These are phyloP conservation scores for Wickerhamiella spandovensis DNA, from an alignment of 805 yeast species.

Conservation along the genomic window DNA sequence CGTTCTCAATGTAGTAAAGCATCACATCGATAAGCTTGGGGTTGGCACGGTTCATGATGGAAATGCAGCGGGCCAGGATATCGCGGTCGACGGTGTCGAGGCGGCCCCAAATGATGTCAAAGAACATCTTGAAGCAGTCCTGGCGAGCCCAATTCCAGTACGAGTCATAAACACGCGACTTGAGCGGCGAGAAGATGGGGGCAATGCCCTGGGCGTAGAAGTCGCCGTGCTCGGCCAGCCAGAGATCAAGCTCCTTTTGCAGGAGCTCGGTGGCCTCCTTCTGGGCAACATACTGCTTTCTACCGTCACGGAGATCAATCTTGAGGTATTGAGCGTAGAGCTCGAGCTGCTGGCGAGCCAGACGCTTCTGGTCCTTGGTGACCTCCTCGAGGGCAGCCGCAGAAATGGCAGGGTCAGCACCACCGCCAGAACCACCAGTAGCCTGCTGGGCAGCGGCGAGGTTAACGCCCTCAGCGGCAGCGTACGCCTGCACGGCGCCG, in stretches of 20 bases:
- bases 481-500: slow-evolving; percentile 68
- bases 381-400: slow-evolving; percentile 86
- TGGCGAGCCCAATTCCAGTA: slow-evolving; percentile 99
- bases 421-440: slow-evolving; percentile 37
- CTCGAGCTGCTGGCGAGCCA: slow-evolving; percentile 76
- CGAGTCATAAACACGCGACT: slow-evolving; percentile 92
- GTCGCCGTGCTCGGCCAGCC: slow-evolving; percentile 89
- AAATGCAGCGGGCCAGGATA: slow-evolving; percentile 89
- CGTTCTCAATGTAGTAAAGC: slow-evolving; percentile 85
- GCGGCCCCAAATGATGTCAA: slow-evolving; percentile 90
- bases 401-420: slow-evolving; percentile 72
- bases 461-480: slow-evolving; percentile 66
- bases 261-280: slow-evolving; percentile 72
- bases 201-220: slow-evolving; percentile 82
- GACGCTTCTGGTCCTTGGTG: slow-evolving; percentile 53
- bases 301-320: slow-evolving; percentile 83
- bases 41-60: slow-evolving; percentile 94
- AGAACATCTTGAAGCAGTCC: slow-evolving; percentile 85
- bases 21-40: slow-evolving; percentile 88
- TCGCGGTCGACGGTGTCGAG: slow-evolving; percentile 85
- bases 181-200: slow-evolving; percentile 80
- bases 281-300: slow-evolving; percentile 67
- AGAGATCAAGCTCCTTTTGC: slow-evolving; percentile 82
- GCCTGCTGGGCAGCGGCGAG: slow-evolving; percentile 51
- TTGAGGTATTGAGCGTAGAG: slow-evolving; percentile 90